Percentiles rank a stretch among this genome's conserved stretches.
Conservation (phyloP, 805 yeast species). For the Brettanomyces bruxellensis region DNA sequence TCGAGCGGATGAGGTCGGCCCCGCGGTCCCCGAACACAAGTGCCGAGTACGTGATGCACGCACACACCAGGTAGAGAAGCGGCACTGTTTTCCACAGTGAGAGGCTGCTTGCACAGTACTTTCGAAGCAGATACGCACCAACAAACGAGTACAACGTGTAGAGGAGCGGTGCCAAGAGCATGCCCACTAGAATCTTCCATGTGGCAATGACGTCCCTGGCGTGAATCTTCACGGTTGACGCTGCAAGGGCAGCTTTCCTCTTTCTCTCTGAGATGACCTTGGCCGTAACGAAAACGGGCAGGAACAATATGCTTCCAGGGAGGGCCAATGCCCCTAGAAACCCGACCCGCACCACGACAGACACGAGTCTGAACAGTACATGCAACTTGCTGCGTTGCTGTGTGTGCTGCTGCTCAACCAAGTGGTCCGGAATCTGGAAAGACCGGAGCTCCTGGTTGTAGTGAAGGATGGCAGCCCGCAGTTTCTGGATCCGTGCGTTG, state of each 20-base stretch:
- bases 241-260: constrained; percentile 71
- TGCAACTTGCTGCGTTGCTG: constrained; percentile 15
- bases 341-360: constrained; percentile 35
- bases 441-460: constrained; percentile 56
- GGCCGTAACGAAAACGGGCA: constrained; percentile 80
- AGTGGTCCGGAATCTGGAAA: constrained; percentile 46
- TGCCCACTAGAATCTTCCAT: constrained; percentile 86
- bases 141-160: constrained; percentile 72
- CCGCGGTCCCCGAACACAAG: constrained; percentile 89
- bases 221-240: constrained; percentile 80
- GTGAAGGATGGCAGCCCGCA: constrained; percentile 53
- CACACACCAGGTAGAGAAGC: constrained; percentile 51
- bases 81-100: constrained; percentile 24
- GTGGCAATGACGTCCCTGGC: constrained; percentile 95
- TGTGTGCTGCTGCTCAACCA: constrained; percentile 37
- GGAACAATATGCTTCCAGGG: constrained; percentile 83
- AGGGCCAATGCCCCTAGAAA: constrained; percentile 55
- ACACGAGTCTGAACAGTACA: constrained; percentile 16
- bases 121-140: constrained; percentile 33
- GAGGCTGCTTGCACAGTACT: constrained; percentile 12
- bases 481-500: constrained; percentile 53
- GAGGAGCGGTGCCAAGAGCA: constrained; percentile 82
- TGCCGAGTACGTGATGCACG: constrained; percentile 78
- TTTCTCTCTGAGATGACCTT: constrained; percentile 65
- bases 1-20: constrained; percentile 74